Evolutionary conservation across 2,329 filamentous ascomycete genomes (phyloP).

Genomic region (Arachnomyces sp.): DNA sequence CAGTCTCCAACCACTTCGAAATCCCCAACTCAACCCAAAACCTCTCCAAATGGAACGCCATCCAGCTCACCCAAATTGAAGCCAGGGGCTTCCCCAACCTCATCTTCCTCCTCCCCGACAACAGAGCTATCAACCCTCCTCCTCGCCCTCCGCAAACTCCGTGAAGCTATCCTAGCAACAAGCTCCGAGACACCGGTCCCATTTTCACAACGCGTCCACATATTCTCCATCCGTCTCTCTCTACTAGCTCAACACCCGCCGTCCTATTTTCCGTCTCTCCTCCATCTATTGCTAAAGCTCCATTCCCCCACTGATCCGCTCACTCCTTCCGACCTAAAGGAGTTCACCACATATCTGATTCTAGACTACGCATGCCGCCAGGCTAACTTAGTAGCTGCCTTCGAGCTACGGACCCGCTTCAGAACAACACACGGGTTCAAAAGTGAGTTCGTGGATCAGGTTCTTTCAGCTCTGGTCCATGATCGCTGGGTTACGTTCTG

Average conservation of each 20-base stretch:
- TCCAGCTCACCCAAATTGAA: constrained; percentile 9
- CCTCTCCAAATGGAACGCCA: constrained; percentile 1
- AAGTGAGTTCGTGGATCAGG: constrained; percentile 61
- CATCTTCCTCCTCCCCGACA: constrained; percentile 37
- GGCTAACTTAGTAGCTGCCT: constrained; percentile 65
- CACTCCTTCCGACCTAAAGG: constrained; percentile 63
- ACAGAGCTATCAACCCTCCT: constrained; percentile 67
- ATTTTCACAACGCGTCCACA: constrained; percentile 82
- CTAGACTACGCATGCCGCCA: constrained; percentile 85
- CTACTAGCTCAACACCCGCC: constrained; percentile 76
- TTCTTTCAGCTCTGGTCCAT: constrained; percentile 63
- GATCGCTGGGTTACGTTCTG: constrained; percentile 81
- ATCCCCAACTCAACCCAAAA: constrained; percentile 8
- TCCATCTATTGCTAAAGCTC: constrained; percentile 66
- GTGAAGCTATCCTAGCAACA: constrained; percentile 74
- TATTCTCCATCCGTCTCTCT: constrained; percentile 80
- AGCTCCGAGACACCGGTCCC: constrained; percentile 63
- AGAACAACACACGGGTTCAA: constrained; percentile 48
- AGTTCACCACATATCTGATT: constrained; percentile 73
- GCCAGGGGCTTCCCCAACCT: constrained; percentile 12
- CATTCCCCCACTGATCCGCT: constrained; percentile 59
- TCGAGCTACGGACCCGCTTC: constrained; percentile 51
- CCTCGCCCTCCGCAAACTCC: constrained; percentile 79
- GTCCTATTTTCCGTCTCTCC: constrained; percentile 81
- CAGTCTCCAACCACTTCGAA: constrained; percentile 11